phyloP scores from a whole-genome alignment of 495 filamentous ascomycete species.

The Aspergillus taichungensis region DNA sequence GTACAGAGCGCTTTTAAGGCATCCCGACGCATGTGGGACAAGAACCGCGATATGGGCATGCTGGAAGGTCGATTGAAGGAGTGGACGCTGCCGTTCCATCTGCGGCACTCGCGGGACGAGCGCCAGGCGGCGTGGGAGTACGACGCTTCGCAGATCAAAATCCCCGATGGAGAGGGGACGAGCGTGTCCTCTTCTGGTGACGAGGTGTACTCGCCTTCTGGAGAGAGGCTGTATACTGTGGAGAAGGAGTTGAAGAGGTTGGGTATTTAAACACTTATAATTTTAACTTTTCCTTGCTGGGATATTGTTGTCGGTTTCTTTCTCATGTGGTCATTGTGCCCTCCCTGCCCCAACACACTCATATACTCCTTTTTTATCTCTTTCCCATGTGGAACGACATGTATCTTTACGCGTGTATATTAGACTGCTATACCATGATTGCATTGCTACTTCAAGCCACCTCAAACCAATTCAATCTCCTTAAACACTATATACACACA shows the following conservation, averaged over 20 bases:
- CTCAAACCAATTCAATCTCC: background rate
- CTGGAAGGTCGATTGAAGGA: conserved; percentile 32
- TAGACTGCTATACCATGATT: no score
- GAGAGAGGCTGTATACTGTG: no score
- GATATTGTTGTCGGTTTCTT: no score
- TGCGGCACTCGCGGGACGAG: conserved; percentile 20
- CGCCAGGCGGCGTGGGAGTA: conserved; percentile 33
- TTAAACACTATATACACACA: background rate
- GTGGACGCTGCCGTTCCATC: conserved; percentile 26
- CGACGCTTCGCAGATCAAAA: conserved; percentile 24
- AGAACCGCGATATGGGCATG: conserved; percentile 32
- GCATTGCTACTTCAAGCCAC: no score
- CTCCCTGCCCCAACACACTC: no score
- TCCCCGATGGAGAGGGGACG: conserved; percentile 19
- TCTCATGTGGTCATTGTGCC: no score
- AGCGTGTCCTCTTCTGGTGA: conserved; percentile 17
- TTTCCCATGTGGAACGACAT: no score
- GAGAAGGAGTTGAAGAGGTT: no score
- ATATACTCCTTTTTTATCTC: no score
- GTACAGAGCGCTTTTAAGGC: conserved; percentile 47
- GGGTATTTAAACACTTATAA: no score
- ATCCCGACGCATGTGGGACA: conserved; percentile 36
- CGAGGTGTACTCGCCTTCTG: conserved; percentile 1
- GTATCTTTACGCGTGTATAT: no score
- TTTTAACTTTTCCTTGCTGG: no score